Evolutionary conservation across 78 protist genomes (phyloP).

Genomic region (Goniomonas avonlea): DNA sequence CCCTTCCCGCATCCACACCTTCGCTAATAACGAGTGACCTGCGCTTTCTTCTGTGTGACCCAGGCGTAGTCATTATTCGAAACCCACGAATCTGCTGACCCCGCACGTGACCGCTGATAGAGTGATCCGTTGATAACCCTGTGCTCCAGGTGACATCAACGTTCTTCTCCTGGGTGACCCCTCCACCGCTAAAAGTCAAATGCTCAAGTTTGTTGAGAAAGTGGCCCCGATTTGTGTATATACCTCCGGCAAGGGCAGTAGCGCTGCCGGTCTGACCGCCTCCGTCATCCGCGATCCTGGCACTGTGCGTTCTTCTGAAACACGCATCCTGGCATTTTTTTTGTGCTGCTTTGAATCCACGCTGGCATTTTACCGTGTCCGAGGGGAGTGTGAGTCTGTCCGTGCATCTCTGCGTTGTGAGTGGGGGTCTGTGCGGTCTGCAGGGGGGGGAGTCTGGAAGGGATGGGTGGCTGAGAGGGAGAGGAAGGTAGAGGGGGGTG

Average conservation of each 20-base stretch:
- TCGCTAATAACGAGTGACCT: background rate
- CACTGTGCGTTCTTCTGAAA: background rate
- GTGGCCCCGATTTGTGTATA: conserved; percentile 61
- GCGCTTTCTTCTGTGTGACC: background rate
- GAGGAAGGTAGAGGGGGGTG: too few species aligned
- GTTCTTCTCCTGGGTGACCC: conserved; percentile 99
- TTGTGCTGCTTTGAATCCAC: background rate
- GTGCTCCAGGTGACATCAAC: conserved; percentile 99
- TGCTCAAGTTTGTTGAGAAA: conserved; percentile 87
- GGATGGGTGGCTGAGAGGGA: too few species aligned
- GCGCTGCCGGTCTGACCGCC: conserved; percentile 99
- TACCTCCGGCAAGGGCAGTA: conserved; percentile 95
- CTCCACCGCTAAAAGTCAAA: conserved; percentile 95
- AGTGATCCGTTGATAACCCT: conserved; percentile 57
- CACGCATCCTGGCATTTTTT: background rate
- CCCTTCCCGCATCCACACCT: too few species aligned
- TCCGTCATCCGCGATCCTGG: conserved; percentile 78
- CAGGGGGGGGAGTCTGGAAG: too few species aligned
- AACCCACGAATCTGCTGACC: background rate
- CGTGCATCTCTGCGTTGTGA: too few species aligned
- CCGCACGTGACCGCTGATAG: conserved; percentile 14
- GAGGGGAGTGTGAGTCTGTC: too few species aligned
- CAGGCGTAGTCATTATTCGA: background rate
- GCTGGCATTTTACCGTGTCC: too few species aligned
- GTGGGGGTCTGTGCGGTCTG: too few species aligned